Base-by-base conservation (phyloP, 2,329 filamentous ascomycete genomes). In the Paecilomyces variotii region DNA sequence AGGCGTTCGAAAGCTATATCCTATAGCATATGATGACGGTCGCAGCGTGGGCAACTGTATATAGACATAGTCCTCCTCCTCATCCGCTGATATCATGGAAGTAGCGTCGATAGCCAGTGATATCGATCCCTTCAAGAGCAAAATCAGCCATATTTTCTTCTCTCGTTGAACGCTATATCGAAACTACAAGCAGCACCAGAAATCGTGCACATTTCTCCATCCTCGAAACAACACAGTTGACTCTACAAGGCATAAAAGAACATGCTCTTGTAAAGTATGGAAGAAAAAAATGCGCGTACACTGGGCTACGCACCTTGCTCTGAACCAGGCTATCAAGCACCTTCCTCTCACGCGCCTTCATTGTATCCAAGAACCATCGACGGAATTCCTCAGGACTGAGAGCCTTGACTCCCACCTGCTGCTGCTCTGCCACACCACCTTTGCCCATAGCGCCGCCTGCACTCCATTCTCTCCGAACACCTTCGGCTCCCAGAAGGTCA, bases 401-500 rank as follows among this genome's bases (percentile, higher is more conserved):
- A 1, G 73, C 64, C 63, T 68, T 72, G 7, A 76, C 68, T 2
- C 75, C 75, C 4, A 78, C 62, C 24, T 74, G 61, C 60, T 64
- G 64, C 26, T 56, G 60, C 57, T 69, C 63, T 14, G 65, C 70
- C 57, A 69, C 69, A 27, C 70, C 71, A 12, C 63, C 64, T 19
- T 19, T 53, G 2, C 70, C 72, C 69, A 75, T 73, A 11, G 61
- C 57, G 12, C 74, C 76, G 4, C 59, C 58, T 30, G 52, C 51
- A 4, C 68, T 64, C 72, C 73, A 78, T 69, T 77, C 74, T 54
- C 60, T 61, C 35, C 64, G 60, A n/a, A 78, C 73, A 4, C 73
- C 76, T 54, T 75, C 74, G 45, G 67, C 72, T 7, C 76, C 76
- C 26, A 76, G 56, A 34, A 78, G 55, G 65, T 78, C 76, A 66